Evolutionary conservation across 805 yeast genomes (phyloP), one percentile per base, ranked within the genome.

Genomic region (Saturnispora zaruensis): DNA sequence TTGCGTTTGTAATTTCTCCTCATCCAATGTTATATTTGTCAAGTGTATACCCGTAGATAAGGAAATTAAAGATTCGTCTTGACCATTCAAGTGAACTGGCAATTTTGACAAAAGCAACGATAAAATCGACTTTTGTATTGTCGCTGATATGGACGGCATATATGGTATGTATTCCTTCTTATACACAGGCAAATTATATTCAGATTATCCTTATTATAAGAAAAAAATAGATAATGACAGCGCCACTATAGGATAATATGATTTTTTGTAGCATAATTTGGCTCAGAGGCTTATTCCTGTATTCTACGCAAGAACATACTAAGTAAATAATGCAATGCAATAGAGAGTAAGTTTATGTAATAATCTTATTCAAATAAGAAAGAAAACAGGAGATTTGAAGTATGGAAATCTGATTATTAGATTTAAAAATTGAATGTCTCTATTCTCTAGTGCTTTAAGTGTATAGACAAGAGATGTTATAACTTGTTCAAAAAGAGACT

Each of bases 131-230:
- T 51, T 50, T 21, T 54, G 57, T 6, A 54, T 51, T 16, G 55
- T 23, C 3, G 51, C 42, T 13, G 57, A 51, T 30, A 42, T 46
- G 3, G 51, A 51, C 6, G 57, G 46, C 58, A 53, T 54, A 2
- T 38, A 18, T 36, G 23, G 5, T 16, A 18, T 18, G 4, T 7
- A 36, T 36, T 4, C 14, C 21, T 16, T 6, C 18, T n/a, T 36
- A 7, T 36, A n/a, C 9, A 16, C 9, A 8, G 13, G 4, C 14
- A n/a, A n/a, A n/a, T n/a, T n/a, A n/a, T 34, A 11, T 14, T n/a
- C 20, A 7, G 11, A n/a, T n/a, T n/a, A n/a, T 21, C 9, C 32
- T 18, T 43, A 18, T 20, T 25, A n/a, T n/a, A 5, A 34, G 20
- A n/a, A 34, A 34, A 34, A 34, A 34, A 6, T n/a, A 34, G 37